These are phyloP conservation scores for Bimuria novae-zelandiae DNA, from an alignment of 2,329 filamentous ascomycete species.

Conservation along the genomic window DNA sequence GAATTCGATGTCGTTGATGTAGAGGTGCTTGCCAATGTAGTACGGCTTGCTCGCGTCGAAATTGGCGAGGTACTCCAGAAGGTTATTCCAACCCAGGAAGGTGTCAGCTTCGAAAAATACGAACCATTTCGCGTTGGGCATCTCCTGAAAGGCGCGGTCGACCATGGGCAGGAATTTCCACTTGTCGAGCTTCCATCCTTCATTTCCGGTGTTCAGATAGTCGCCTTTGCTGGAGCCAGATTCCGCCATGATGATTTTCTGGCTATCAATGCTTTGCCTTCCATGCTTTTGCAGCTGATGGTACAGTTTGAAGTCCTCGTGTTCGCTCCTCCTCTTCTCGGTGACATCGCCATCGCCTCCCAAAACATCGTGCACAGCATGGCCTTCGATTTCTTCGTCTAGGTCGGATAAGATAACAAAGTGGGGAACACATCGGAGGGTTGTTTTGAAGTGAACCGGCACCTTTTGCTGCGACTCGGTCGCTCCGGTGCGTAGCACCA, in stretches of 20 bases:
- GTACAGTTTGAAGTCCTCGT: conserved; percentile 60
- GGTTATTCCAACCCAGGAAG: conserved; percentile 44
- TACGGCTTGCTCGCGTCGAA: conserved; percentile 47
- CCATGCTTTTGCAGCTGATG: conserved; percentile 54
- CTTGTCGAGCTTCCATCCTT: conserved; percentile 61
- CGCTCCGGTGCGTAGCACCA: conserved; percentile 65
- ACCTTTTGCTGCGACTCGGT: conserved; percentile 63
- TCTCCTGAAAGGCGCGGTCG: conserved; percentile 50
- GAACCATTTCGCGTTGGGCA: conserved; percentile 45
- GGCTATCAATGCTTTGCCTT: conserved; percentile 46
- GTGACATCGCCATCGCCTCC: conserved; percentile 52
- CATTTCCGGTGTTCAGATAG: conserved; percentile 41
- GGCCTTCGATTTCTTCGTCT: conserved; percentile 57
- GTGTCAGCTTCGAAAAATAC: conserved; percentile 47
- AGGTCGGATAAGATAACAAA: conserved; percentile 64
- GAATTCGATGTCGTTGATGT: conserved; percentile 51
- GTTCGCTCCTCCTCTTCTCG: conserved; percentile 40
- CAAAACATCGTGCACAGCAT: conserved; percentile 56
- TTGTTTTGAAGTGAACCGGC: conserved; percentile 61
- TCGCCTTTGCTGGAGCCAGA: conserved; percentile 43
- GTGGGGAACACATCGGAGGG: conserved; percentile 60
- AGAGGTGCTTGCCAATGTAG: conserved; percentile 51
- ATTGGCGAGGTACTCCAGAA: conserved; percentile 47
- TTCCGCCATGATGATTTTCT: conserved; percentile 34
- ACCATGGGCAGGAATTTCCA: conserved; percentile 64